A percentile compares a stretch with the other conserved stretches of the same genome.
Conservation (phyloP, 306 rosid genomes). For the Prosopis cineraria region DNA sequence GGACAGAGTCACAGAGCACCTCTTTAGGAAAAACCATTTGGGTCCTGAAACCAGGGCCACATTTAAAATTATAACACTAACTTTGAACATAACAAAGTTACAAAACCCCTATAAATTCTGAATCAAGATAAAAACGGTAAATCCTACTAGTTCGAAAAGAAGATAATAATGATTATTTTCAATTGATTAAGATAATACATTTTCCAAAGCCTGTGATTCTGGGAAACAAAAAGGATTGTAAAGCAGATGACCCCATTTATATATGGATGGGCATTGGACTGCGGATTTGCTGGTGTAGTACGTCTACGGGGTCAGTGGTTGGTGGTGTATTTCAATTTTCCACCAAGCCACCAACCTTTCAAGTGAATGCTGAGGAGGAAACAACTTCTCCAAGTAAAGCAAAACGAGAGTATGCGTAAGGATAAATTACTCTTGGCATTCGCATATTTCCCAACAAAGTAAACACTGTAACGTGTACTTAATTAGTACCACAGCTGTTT, state of each 20-base stretch:
- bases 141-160: too few species aligned
- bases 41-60: not conserved
- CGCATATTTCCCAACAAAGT: not conserved
- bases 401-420: not conserved
- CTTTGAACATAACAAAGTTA: not conserved
- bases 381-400: conserved; percentile 25
- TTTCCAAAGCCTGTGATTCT: not conserved
- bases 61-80: not conserved
- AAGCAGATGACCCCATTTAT: not conserved
- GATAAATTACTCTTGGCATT: conserved; percentile 38
- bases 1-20: rapidly evolving
- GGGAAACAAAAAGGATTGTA: too few species aligned
- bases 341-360: conserved; percentile 5
- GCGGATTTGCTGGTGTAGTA: not conserved
- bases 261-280: too few species aligned
- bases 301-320: conserved; percentile 22
- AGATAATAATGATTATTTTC: too few species aligned
- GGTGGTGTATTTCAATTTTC: not conserved
- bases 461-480: not conserved
- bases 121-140: not conserved
- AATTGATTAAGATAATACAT: not conserved
- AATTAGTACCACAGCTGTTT: not conserved
- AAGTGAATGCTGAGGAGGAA: conserved; percentile 26
- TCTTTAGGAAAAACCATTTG: not conserved
- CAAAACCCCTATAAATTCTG: not conserved